Evolutionary conservation across 208 protist genomes (phyloP).

Genomic region (Trypanosoma avium): DNA sequence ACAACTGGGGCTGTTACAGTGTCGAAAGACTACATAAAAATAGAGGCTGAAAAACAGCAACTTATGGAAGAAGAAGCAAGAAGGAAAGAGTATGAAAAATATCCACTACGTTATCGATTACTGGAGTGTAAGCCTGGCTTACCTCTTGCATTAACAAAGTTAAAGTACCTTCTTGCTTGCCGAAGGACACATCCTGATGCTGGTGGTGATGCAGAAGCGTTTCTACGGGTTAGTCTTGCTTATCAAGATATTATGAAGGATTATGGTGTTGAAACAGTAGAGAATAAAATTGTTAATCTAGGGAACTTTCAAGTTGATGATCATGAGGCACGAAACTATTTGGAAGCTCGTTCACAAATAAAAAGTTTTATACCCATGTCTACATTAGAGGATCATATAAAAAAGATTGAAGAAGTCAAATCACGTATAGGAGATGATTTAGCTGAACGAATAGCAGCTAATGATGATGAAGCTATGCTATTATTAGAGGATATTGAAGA

Average conservation of each 20-base stretch:
- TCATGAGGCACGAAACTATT: constrained; percentile 79
- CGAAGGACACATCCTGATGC: constrained; percentile 80
- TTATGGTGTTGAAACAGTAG: constrained; percentile 82
- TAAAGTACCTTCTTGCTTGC: constrained; percentile 82
- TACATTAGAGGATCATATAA: constrained; percentile 82
- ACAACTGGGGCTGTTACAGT: constrained; percentile 32
- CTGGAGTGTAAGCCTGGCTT: constrained; percentile 73
- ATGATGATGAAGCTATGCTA: constrained; percentile 76
- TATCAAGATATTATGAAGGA: constrained; percentile 90
- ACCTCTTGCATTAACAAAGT: constrained; percentile 70
- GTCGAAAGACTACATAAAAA: constrained; percentile 72
- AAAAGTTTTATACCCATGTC: constrained; percentile 81
- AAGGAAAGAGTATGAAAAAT: constrained; percentile 55
- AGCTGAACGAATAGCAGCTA: constrained; percentile 53
- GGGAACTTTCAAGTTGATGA: constrained; percentile 80
- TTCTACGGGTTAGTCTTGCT: constrained; percentile 73
- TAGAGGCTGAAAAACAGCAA: constrained; percentile 51
- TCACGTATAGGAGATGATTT: constrained; percentile 62
- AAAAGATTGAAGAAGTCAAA: constrained; percentile 71
- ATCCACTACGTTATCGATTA: constrained; percentile 78
- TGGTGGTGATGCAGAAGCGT: constrained; percentile 73
- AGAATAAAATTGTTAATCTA: constrained; percentile 83
- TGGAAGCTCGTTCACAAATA: constrained; percentile 61
- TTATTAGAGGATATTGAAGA: constrained; percentile 90
- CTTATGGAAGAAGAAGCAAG: constrained; percentile 44